These are phyloP conservation scores for Mucor plumbeus DNA, from an alignment of 371 early-diverging fungal species.

Conservation along the genomic window DNA sequence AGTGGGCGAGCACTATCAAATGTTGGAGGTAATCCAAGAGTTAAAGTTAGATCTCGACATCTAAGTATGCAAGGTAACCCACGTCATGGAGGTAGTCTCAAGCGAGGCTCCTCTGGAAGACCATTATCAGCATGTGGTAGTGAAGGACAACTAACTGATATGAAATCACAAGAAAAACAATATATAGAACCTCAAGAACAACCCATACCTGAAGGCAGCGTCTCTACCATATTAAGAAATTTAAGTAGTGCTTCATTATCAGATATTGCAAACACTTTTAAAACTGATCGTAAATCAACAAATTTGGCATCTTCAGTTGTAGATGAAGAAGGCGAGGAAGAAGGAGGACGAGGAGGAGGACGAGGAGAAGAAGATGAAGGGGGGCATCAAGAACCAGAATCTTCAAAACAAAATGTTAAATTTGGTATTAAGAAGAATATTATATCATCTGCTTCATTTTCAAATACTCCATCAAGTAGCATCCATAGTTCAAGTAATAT, in stretches of 20 bases:
- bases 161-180: not conserved
- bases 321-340: slow-evolving; percentile 26
- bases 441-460: slow-evolving; percentile 40
- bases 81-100: not conserved
- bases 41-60: slow-evolving; percentile 26
- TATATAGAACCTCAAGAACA: not conserved
- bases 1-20: not conserved
- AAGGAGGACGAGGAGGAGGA: slow-evolving; percentile 19
- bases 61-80: slow-evolving; percentile 30
- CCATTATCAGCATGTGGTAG: slow-evolving; percentile 23
- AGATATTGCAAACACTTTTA: slow-evolving; percentile 39
- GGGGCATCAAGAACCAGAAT: slow-evolving; percentile 9
- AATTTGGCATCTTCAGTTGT: slow-evolving; percentile 32
- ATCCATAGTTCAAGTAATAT: slow-evolving; percentile 11
- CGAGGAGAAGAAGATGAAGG: slow-evolving; percentile 22
- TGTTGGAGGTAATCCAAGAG: slow-evolving; percentile 23
- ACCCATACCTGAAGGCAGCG: slow-evolving; percentile 35
- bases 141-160: slow-evolving; percentile 27
- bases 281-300: slow-evolving; percentile 41
- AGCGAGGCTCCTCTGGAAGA: slow-evolving; percentile 6
- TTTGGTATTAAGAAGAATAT: slow-evolving; percentile 44
- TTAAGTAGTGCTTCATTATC: slow-evolving; percentile 43
- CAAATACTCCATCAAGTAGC: slow-evolving; percentile 31
- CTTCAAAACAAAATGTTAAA: slow-evolving; percentile 25
- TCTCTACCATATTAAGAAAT: slow-evolving; percentile 35